phyloP scores from a whole-genome alignment of 495 filamentous ascomycete genomes.

The Penicillium flavigenum region DNA sequence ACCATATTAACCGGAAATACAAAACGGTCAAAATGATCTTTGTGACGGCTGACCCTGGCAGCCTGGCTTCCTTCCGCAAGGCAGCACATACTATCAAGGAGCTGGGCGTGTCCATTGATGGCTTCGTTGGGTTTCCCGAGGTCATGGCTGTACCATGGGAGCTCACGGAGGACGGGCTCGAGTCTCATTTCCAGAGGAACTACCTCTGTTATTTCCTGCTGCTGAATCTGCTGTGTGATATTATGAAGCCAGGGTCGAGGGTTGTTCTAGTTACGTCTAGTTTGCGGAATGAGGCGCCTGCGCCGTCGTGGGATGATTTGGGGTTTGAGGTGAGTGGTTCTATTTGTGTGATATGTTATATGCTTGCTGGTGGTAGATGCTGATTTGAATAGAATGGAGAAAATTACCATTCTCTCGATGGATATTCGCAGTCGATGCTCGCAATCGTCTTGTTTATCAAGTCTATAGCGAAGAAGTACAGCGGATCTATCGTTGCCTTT shows the following conservation, averaged over 20 bases:
- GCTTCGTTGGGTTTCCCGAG: slow-evolving; percentile 23
- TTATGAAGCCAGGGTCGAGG: slow-evolving; percentile 11
- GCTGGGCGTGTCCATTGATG: slow-evolving; percentile 23
- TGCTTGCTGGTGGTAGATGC: not conserved
- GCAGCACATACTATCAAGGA: slow-evolving; percentile 20
- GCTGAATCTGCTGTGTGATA: slow-evolving; percentile 17
- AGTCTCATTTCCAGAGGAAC: slow-evolving; percentile 30
- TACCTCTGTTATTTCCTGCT: slow-evolving; percentile 29
- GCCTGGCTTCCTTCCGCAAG: slow-evolving; percentile 17
- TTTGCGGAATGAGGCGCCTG: slow-evolving; percentile 21
- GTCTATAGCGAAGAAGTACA: slow-evolving; percentile 15
- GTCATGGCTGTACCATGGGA: slow-evolving; percentile 23
- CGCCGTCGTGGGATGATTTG: slow-evolving; percentile 24
- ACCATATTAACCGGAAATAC: slow-evolving; percentile 33
- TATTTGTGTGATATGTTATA: too few species aligned
- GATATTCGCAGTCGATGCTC: slow-evolving; percentile 30
- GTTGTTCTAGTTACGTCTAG: slow-evolving; percentile 27
- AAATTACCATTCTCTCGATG: slow-evolving; percentile 28
- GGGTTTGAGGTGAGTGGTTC: slow-evolving; percentile 19
- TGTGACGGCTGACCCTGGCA: slow-evolving; percentile 19
- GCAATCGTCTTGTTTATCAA: slow-evolving; percentile 30
- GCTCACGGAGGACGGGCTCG: slow-evolving; percentile 22
- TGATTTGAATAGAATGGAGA: slow-evolving; percentile 19
- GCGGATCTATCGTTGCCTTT: slow-evolving; percentile 20
- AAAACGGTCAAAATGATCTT: slow-evolving; percentile 25